Base-by-base conservation (phyloP, 345 rosid species). In the Pelargonium nanum region DNA sequence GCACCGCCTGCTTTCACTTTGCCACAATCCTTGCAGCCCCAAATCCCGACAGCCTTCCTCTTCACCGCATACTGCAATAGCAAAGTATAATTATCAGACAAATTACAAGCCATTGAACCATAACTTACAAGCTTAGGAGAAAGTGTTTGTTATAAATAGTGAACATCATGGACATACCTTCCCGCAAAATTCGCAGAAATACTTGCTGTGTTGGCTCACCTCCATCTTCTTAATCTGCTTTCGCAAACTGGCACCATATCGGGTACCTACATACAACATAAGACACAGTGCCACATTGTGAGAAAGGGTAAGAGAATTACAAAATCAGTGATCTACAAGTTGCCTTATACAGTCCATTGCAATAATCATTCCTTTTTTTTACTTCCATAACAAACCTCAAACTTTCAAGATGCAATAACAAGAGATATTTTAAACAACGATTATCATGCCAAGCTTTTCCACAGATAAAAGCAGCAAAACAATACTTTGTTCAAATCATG, bases 1-100 rank as follows among this genome's bases (percentile, higher is more conserved):
- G 96, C 92, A 61, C 95, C 95, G 24, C 95, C 91, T 0, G 91
- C 91, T 68, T 83, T 88, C 52, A 88, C 90, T 72, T 86, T 86
- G 52, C 96, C 93, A 32, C 94, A 88, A 50, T 86, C 93, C 68
- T 85, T 88, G 86, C 96, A 88, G 9, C 86, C 85, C 96, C 95
- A 87, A 4, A 87, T 85, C 9, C 95, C 95, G 4, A 87, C 95
- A 65, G 96, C 96, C 73, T 85, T 84, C 62, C 96, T 81, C 78
- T 88, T 86, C 53, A 88, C 93, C 0, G 93, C 96, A 53, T 74
- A 86, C 88, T 85, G 74, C 57, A 53, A 17, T 6, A 55, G 23
- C 12, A 63, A 61, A 19, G 24, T 17, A 24, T 10, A 22, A 22
- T 7, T 7, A 22, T 25, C 12, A 17, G 24, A 16, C 26, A 55